Conservation (phyloP, 2,329 filamentous ascomycete genomes). For the Sporothrix dimorphospora region DNA sequence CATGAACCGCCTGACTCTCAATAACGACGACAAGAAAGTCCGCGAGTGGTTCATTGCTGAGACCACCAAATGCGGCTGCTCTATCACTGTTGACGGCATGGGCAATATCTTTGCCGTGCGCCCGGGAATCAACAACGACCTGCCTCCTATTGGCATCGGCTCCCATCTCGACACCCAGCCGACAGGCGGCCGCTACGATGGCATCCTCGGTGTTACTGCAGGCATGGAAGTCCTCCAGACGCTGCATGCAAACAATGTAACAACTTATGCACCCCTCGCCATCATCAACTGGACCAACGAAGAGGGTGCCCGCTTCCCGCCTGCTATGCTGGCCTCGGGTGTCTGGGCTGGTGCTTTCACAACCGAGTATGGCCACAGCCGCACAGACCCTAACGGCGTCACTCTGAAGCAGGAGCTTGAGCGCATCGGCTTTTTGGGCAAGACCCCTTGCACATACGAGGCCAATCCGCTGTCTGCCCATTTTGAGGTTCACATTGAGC, state of each 20-base stretch:
- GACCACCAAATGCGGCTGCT: neutral
- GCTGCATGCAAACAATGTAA: constrained; percentile 66
- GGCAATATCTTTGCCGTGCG: neutral
- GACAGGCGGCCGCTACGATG: constrained; percentile 25
- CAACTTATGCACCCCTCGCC: constrained; percentile 72
- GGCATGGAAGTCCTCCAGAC: constrained; percentile 73
- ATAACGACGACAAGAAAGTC: neutral
- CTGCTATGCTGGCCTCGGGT: constrained; percentile 72
- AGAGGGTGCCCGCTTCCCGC: constrained; percentile 79
- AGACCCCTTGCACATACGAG: constrained; percentile 57
- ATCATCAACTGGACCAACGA: constrained; percentile 84
- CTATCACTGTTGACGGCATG: neutral
- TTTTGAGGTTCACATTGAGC: constrained; percentile 85
- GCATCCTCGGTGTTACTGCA: constrained; percentile 61
- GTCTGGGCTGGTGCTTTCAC: constrained; percentile 75
- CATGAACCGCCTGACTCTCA: constrained; percentile 25
- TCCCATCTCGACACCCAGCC: constrained; percentile 58
- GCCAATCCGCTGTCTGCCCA: constrained; percentile 71
- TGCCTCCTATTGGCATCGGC: neutral
- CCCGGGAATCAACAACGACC: neutral
- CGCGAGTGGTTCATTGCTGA: neutral
- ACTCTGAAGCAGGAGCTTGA: constrained; percentile 71
- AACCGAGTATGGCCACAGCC: constrained; percentile 60
- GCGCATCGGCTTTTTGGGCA: constrained; percentile 71
- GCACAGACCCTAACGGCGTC: constrained; percentile 65